These are phyloP conservation scores for Allium cepa DNA, from an alignment of 106 monocot species.

Conservation along the genomic window DNA sequence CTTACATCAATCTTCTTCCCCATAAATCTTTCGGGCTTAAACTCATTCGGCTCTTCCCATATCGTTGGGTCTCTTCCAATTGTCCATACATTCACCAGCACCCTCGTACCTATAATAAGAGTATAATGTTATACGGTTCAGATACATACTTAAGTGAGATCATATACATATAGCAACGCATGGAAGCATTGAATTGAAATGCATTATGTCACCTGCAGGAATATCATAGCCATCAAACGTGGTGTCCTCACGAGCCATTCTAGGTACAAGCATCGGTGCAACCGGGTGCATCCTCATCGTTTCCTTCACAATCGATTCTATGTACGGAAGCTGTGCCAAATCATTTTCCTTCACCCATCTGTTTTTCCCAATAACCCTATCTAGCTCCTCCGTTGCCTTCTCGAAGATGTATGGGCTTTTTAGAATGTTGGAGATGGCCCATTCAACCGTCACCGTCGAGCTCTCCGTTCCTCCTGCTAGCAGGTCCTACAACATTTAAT, in stretches of 20 bases:
- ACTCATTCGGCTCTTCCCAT: constrained; percentile 45
- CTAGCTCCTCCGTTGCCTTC: constrained; percentile 49
- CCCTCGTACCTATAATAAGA: not conserved
- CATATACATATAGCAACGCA: too few species aligned
- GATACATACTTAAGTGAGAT: too few species aligned
- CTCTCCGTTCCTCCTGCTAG: constrained; percentile 63
- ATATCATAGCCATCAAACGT: constrained; percentile 33
- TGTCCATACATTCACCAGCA: constrained; percentile 29
- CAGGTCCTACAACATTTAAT: constrained; percentile 20
- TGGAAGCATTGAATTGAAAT: not conserved
- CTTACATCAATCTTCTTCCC: constrained; percentile 39
- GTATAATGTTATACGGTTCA: not conserved
- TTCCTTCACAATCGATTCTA: constrained; percentile 53
- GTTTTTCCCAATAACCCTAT: constrained; percentile 39
- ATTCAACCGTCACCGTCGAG: constrained; percentile 51
- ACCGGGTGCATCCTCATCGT: constrained; percentile 61
- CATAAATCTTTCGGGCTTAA: constrained; percentile 50
- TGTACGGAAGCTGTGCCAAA: constrained; percentile 29
- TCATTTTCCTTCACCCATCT: constrained; percentile 59
- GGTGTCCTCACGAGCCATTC: constrained; percentile 29
- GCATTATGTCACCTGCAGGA: constrained; percentile 1
- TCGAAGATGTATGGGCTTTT: constrained; percentile 33
- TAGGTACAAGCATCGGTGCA: constrained; percentile 45
- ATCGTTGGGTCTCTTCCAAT: constrained; percentile 20
- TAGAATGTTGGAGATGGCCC: constrained; percentile 59